Evolutionary conservation across 2,329 filamentous ascomycete genomes (phyloP).

Genomic region (Xenoacremonium recifei): DNA sequence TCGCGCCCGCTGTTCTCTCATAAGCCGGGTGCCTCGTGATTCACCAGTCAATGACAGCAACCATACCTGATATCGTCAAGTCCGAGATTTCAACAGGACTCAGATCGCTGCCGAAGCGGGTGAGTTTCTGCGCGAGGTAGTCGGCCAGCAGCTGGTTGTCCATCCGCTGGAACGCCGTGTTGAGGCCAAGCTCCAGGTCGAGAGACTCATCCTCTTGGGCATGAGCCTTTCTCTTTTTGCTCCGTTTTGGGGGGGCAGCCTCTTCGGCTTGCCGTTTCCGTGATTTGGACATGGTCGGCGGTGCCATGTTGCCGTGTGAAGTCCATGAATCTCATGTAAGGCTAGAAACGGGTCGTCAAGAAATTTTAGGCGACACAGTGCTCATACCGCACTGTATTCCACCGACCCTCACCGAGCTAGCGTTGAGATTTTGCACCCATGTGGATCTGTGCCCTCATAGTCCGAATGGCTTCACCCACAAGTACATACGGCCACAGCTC

Average conservation of each 20-base stretch:
- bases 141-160: constrained; percentile 82
- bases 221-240: constrained; percentile 56
- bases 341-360: constrained; percentile 11
- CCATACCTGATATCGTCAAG: constrained; percentile 71
- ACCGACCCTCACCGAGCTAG: constrained; percentile 9
- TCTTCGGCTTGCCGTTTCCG: constrained; percentile 58
- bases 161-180: constrained; percentile 78
- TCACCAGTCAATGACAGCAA: not conserved
- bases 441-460: too few species aligned
- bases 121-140: constrained; percentile 76
- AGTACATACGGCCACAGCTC: too few species aligned
- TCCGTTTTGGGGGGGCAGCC: constrained; percentile 44
- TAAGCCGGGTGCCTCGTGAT: not conserved
- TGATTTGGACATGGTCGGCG: constrained; percentile 36
- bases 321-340: constrained; percentile 3
- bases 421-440: not conserved
- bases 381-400: constrained; percentile 7
- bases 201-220: constrained; percentile 55
- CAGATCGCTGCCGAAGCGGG: constrained; percentile 75
- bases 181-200: constrained; percentile 71
- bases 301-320: constrained; percentile 1
- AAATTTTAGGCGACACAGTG: constrained; percentile 27
- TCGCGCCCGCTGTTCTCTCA: constrained; percentile 62
- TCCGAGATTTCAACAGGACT: constrained; percentile 84
- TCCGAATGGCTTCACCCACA: too few species aligned